Base-by-base conservation (phyloP, 768 basidiomycete genomes). In the Leucogyrophana mollusca region DNA sequence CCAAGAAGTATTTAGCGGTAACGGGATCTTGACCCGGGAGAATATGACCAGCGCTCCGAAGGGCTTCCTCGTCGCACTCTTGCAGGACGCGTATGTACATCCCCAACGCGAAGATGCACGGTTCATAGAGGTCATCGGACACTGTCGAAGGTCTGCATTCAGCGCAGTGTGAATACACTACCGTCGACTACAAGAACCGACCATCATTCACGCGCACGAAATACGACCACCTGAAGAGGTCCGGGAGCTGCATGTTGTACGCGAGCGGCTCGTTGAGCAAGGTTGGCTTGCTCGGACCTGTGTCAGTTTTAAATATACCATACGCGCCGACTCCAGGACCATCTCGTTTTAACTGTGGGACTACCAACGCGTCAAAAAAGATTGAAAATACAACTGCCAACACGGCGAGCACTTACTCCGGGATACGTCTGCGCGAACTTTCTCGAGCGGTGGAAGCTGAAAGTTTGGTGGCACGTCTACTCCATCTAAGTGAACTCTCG, bases 151-250 rank as follows among this genome's bases (percentile, higher is more conserved):
- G 18, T 35, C 41, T 17, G 38, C 43, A 33, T 20, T 34, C 18
- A 5, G 9, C 24, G 8, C 25, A 23, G 3, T n/a, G n/a, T n/a
- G n/a, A n/a, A n/a, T n/a, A n/a, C n/a, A n/a, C n/a, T n/a, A n/a
- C n/a, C n/a, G 27, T 6, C 27, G 13, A 30, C 6, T 11, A 13
- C 10, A 3, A 23, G 11, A 3, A 39, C 51, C 27, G 21, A 56
- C 56, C 54, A 32, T 59, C 60, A 7, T 49, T 40, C 9, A 34
- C 41, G 21, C 43, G 40, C 18, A 35, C 47, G 33, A 59, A 56
- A 41, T 56, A 57, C n/a, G 45, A 39, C 41, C 57, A 59, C 24
- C 40, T 49, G 46, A 57, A 61, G n/a, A 59, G 40, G 30, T 45
- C 36, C 4, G 48, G 44, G 2, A 53, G 44, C 9, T 21, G n/a